Base-by-base conservation (phyloP, 441 rosid species). In the Euphorbia schlechtendalii region DNA sequence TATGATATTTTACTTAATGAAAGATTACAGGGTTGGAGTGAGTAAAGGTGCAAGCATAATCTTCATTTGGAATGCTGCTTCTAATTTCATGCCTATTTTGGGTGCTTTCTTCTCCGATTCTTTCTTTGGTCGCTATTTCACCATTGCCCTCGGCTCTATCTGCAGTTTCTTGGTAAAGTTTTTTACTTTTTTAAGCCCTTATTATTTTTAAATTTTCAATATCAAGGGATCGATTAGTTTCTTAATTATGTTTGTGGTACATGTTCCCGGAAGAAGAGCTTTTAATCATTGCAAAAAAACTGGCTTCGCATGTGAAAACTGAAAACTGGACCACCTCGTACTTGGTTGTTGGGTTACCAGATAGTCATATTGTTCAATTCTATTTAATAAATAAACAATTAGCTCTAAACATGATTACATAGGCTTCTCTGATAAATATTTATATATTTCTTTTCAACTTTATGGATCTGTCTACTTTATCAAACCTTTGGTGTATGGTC, bases 41-140 rank as follows among this genome's bases (percentile, higher is more conserved):
- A 84, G 78, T 1, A 79, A 77, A 59, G 88, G 84, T 9, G 76
- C 92, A 11, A 84, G 71, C 57, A 60, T 87, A 1, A 65, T 89
- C 76, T 83, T 83, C 82, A 70, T 85, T 56, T 85, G 94, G 96
- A 76, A 78, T 24, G 97, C 97, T 69, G 83, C 86, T 63, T 68
- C 88, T 48, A 84, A 84, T 77, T 89, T 89, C 80, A 67, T 71
- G 72, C 91, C 98, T 34, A 58, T 83, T 40, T 48, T 91, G 60
- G 96, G 91, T 10, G 96, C 96, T 76, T 77, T 89, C 21, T 65
- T 92, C 58, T 78, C 95, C 36, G 98, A 92, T 83, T 82, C 96
- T 1, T 87, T 77, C 64, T 69, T 92, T 68, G 95, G 98, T 73
- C 92, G 95, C 17, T 92, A 77, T 71, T 82, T 79, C 67, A 82